phyloP scores from a whole-genome alignment of 2,329 filamentous ascomycete species.

The Leptoxyphium fumago region DNA sequence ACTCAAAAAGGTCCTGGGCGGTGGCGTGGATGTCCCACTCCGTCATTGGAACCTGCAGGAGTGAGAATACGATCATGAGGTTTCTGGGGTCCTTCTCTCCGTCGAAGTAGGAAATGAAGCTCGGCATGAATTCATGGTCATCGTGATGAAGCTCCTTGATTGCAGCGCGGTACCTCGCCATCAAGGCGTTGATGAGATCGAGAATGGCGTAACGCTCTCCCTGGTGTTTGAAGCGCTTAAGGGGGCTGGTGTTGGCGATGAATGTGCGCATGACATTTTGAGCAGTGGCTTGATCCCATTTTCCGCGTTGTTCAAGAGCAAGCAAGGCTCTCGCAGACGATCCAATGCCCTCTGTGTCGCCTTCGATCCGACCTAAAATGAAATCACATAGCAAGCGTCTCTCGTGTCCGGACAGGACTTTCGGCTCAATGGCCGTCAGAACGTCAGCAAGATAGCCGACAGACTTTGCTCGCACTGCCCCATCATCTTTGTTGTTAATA shows the following conservation, averaged over 20 bases:
- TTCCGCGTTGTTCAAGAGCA: conserved; percentile 43
- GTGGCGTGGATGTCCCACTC: conserved; percentile 51
- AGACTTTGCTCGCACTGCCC: conserved; percentile 42
- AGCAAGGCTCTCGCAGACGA: conserved; percentile 44
- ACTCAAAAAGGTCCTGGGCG: conserved; percentile 49
- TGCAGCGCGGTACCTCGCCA: conserved; percentile 46
- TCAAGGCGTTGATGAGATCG: conserved; percentile 44
- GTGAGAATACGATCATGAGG: conserved; percentile 55
- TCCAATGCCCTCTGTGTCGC: conserved; percentile 37
- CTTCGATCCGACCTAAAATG: conserved; percentile 48
- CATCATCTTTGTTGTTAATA: conserved; percentile 48
- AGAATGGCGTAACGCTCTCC: conserved; percentile 46
- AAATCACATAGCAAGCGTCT: conserved; percentile 47
- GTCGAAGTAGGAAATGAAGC: conserved; percentile 49
- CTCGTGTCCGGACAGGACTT: conserved; percentile 45
- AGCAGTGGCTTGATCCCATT: conserved; percentile 44
- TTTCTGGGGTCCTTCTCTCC: conserved; percentile 57
- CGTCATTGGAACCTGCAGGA: conserved; percentile 50
- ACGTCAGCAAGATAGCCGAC: conserved; percentile 38
- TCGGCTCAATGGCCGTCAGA: conserved; percentile 35
- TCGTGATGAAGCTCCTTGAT: conserved; percentile 40
- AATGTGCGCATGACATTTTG: conserved; percentile 37
- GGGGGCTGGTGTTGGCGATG: conserved; percentile 38
- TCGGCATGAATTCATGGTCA: conserved; percentile 41
- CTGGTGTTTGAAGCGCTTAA: conserved; percentile 48